Evolutionary conservation across 2,329 filamentous ascomycete genomes (phyloP).

Genomic region (Pestalotiopsis fici): DNA sequence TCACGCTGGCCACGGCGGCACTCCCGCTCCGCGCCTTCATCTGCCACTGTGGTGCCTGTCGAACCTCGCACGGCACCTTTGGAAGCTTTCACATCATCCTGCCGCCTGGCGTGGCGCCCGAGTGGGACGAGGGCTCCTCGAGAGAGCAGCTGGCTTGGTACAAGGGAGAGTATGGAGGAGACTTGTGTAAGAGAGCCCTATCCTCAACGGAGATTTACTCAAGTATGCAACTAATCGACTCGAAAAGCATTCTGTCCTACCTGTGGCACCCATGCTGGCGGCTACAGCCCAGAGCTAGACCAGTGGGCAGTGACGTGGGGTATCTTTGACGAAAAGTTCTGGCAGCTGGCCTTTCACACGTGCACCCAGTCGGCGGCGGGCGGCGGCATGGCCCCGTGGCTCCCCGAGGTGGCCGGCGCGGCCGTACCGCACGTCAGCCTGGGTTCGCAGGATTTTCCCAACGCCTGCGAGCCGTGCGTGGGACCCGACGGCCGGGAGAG

Average conservation of each 20-base stretch:
- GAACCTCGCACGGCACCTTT: not conserved
- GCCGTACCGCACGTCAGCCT: not conserved
- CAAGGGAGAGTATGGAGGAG: not conserved
- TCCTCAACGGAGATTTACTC: not conserved
- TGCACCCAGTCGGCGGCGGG: not conserved
- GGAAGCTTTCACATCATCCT: not conserved
- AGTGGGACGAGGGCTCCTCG: not conserved
- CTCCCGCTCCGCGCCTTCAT: not conserved
- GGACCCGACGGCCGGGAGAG: constrained; percentile 36
- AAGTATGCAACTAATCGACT: not conserved
- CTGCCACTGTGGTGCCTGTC: not conserved
- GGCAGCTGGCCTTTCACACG: not conserved
- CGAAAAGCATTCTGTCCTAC: not conserved
- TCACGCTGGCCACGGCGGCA: not conserved
- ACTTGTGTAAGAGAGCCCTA: not conserved
- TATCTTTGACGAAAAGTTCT: constrained; percentile 1
- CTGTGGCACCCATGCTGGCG: not conserved
- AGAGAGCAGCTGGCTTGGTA: not conserved
- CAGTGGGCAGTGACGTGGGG: not conserved
- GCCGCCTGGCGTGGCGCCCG: constrained; percentile 2
- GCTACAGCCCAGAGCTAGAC: too few relatives aligned
- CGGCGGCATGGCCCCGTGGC: not conserved
- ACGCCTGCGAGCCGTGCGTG: constrained; percentile 22
- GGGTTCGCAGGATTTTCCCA: not conserved
- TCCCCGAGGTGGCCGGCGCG: not conserved